Evolutionary conservation across 495 filamentous ascomycete species (phyloP), one percentile per base, ranked within the genome.

Genomic region (Xylona heveae): DNA sequence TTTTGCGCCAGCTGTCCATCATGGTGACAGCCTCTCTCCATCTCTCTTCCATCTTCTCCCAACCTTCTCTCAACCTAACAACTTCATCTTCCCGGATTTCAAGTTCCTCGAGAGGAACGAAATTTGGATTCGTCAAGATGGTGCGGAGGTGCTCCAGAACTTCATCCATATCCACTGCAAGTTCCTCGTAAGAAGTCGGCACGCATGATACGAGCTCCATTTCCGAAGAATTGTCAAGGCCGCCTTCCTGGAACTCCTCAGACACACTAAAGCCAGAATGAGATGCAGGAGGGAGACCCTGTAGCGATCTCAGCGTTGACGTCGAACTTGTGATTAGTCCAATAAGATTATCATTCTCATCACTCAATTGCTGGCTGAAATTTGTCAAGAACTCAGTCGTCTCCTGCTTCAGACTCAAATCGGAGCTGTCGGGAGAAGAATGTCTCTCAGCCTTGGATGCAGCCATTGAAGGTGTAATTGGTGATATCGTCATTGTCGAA

Each of bases 21-120:
- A 95, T 64, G 19, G 67, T 62, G 2, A 94, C 68, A 1, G 85
- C 77, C 39, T 95, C 85, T 43, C 67, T 69, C 85, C 88, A 94
- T 24, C 85, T 58, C 10, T 58, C 61, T 51, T 93, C 82, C 75
- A 95, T 83, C 49, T 72, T 81, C 48, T 84, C 78, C 71, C 83
- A 90, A 15, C 81, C 79, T 35, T 76, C 68, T 18, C 77, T 70
- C 8, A 95, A 55, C 38, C 76, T 58, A 14, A 64, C 59, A 36
- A 97, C 94, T 43, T 92, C 84, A 26, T 90, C 77, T 37, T 97
- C 85, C 19, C 85, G 67, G 12, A 84, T 57, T 37, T 83, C 79
- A 5, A 94, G 78, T 49, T 94, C 74, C 46, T 95, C 90, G n/a
- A 97, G 62, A 0, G 88, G 78, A 19, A 94, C 88, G 50, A 95